These are phyloP conservation scores for Fusarium aywerte DNA, from an alignment of 2,329 filamentous ascomycete genomes.

Conservation along the genomic window DNA sequence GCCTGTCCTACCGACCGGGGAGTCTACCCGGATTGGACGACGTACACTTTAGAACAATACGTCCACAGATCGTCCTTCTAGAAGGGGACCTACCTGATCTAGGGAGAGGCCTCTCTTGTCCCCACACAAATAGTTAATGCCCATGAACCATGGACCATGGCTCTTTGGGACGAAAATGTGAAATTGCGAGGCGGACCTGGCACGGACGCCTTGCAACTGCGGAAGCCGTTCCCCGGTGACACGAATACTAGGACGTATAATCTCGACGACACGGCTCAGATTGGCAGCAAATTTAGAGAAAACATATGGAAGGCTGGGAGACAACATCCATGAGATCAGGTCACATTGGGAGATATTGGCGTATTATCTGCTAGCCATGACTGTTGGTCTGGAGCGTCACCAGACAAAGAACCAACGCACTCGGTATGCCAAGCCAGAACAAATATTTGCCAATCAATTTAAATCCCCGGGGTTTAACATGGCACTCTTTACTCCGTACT, in stretches of 20 bases:
- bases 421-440: background rate
- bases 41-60: conserved; percentile 27
- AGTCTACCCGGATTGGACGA: conserved; percentile 39
- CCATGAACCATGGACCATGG: conserved; percentile 32
- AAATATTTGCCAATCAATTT: background rate
- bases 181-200: conserved; percentile 47
- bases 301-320: conserved; percentile 34
- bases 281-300: conserved; percentile 22
- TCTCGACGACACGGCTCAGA: conserved; percentile 32
- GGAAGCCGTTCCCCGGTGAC: conserved; percentile 51
- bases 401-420: background rate
- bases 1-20: conserved; percentile 31
- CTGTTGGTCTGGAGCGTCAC: background rate
- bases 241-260: conserved; percentile 31
- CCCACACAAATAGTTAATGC: conserved; percentile 35
- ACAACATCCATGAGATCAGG: conserved; percentile 32
- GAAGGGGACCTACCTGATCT: conserved; percentile 41
- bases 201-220: conserved; percentile 40
- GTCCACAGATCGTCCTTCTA: conserved; percentile 44
- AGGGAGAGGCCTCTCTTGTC: conserved; percentile 34
- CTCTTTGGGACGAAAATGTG: conserved; percentile 41
- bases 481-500: conserved; percentile 4
- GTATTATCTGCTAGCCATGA: conserved; percentile 7
- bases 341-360: conserved; percentile 33
- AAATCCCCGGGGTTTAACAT: conserved; percentile 8